These are phyloP conservation scores for Alectoria sarmentosa DNA, from an alignment of 495 filamentous ascomycete genomes.

Conservation along the genomic window DNA sequence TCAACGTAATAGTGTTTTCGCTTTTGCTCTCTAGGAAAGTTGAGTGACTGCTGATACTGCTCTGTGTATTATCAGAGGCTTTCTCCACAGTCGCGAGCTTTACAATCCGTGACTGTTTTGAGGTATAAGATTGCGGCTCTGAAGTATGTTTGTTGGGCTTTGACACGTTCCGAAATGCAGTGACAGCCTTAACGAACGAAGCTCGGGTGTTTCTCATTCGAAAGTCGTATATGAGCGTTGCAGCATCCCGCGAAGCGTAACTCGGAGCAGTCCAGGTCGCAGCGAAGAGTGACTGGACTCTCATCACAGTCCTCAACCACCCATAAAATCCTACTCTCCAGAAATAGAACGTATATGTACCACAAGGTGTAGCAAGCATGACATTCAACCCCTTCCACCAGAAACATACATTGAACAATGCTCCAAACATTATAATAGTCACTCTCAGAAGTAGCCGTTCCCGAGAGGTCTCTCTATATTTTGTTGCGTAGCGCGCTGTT, in stretches of 20 bases:
- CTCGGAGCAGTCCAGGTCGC: constrained; percentile 4
- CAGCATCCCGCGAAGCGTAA: not conserved
- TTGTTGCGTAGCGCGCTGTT: constrained; percentile 12
- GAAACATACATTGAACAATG: constrained; percentile 23
- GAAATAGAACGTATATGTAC: constrained; percentile 20
- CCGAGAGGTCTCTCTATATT: constrained; percentile 10
- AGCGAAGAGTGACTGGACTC: constrained; percentile 8
- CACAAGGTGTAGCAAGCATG: constrained; percentile 25
- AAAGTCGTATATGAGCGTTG: not conserved
- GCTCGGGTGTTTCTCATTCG: not conserved
- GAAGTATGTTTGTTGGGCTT: not conserved
- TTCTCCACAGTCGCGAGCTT: not conserved
- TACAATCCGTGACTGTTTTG: not conserved
- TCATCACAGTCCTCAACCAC: constrained; percentile 20
- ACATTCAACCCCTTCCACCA: constrained; percentile 24
- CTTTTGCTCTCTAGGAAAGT: not conserved
- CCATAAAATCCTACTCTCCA: constrained; percentile 17
- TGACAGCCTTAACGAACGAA: constrained; percentile 8
- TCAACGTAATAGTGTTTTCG: not conserved
- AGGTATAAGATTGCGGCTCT: not conserved
- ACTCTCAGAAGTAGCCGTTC: constrained; percentile 15
- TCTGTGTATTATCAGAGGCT: not conserved
- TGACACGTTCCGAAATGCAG: not conserved
- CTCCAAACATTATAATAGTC: constrained; percentile 11
- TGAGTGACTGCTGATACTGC: not conserved